Evolutionary conservation across 345 rosid genomes (phyloP), one percentile per base, ranked within the genome.

Genomic region (Garcia nutans): DNA sequence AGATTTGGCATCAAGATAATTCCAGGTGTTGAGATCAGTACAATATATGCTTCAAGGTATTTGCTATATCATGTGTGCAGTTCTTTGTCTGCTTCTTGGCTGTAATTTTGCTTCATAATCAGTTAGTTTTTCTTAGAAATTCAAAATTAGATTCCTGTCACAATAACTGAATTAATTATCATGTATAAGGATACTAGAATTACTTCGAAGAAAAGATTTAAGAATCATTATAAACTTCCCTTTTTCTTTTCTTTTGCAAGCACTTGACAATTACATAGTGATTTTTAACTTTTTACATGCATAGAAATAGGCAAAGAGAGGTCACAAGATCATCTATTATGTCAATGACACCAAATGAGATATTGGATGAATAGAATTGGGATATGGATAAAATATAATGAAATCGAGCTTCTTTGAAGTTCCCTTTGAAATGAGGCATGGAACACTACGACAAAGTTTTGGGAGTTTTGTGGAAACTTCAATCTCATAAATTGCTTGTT

Each of bases 11-110:
- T 96, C 61, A 96, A 92, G 87, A 90, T 96, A 74, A 93, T 96
- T 61, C 99, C 98, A 0, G 98, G 99, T 37, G 83, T 96, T 64
- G 99, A 96, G 82, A 93, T 96, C 81, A 96, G 99, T 84, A 91
- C 97, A n/a, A 79, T 96, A 65, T 93, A 87, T 84, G 81, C 85
- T 55, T 81, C 89, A 13, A 87, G 96, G 98, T 94, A 75, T 73
- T 47, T 47, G 4, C 47, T 63, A 28, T 63, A 7, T 49, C 3
- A 24, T n/a, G 2, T 66, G 41, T 72, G 52, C 22, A 13, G 22
- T 16, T 70, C 42, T 16, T 54, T 67, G 56, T 31, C 33, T 42
- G 16, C 2, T 15, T 16, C 19, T 33, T 70, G 65, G 15, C 60
- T 54, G 31, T 44, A 71, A 41, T 28, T 15, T 20, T 26, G 22